phyloP scores from a whole-genome alignment of 768 basidiomycete species.

The Plicaturopsis crispa region DNA sequence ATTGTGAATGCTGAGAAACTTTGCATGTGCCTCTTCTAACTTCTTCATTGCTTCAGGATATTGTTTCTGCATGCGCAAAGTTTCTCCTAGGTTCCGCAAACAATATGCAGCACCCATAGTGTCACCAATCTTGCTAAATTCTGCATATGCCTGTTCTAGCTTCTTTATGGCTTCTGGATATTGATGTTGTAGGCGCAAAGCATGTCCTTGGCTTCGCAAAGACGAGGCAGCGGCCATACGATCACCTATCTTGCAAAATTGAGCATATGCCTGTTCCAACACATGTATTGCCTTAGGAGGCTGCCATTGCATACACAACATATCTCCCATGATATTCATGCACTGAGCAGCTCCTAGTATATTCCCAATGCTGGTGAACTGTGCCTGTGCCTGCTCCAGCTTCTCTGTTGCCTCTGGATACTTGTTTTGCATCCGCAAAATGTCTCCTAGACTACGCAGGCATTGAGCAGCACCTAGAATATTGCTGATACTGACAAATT shows the following conservation, averaged over 20 bases:
- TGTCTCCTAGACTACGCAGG: conserved; percentile 2
- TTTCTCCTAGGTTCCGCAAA: conserved; percentile 2
- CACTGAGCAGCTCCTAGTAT: not conserved
- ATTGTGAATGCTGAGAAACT: conserved; percentile 1
- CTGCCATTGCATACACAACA: not conserved
- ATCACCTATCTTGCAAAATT: conserved; percentile 1
- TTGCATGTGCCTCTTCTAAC: not conserved
- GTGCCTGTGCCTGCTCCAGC: not conserved
- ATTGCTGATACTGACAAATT: not conserved
- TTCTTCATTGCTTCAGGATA: conserved; percentile 1
- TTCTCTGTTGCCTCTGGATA: too few species aligned
- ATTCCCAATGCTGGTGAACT: not conserved
- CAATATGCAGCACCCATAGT: conserved; percentile 2
- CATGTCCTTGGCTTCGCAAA: conserved; percentile 2
- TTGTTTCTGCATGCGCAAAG: not conserved
- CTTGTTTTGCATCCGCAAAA: too few species aligned
- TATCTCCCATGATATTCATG: conserved; percentile 1
- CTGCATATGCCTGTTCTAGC: not conserved
- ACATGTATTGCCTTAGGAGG: conserved; percentile 1
- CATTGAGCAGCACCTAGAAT: conserved; percentile 3
- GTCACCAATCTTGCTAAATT: conserved; percentile 2
- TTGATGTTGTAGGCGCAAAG: not conserved
- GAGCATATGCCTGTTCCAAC: conserved; percentile 1
- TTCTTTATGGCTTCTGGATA: conserved; percentile 1
- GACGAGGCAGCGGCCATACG: conserved; percentile 1